A percentile compares a stretch with the other conserved stretches of the same genome.
Conservation (phyloP, 2,329 filamentous ascomycete species). For the Talaromyces islandicus region DNA sequence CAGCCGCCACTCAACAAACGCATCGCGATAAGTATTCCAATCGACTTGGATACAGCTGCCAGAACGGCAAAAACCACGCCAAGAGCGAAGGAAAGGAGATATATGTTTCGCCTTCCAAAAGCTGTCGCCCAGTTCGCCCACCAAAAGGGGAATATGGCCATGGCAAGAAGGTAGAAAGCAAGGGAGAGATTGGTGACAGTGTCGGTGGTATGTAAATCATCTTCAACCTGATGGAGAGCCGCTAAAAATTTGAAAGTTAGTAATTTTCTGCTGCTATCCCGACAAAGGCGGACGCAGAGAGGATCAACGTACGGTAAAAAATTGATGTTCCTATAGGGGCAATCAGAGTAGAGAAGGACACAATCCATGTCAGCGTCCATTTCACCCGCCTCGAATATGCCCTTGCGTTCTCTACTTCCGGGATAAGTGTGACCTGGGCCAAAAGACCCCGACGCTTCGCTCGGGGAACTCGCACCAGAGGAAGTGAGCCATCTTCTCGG, state of each 20-base stretch:
- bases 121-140: slow-evolving; percentile 28
- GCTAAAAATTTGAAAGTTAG: slow-evolving; percentile 41
- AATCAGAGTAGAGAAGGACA: slow-evolving; percentile 69
- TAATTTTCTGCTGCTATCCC: neutral
- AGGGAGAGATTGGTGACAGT: slow-evolving; percentile 70
- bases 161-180: slow-evolving; percentile 73
- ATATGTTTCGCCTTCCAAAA: slow-evolving; percentile 65
- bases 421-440: slow-evolving; percentile 62
- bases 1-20: slow-evolving; percentile 68
- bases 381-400: slow-evolving; percentile 69
- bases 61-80: slow-evolving; percentile 66
- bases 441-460: slow-evolving; percentile 64
- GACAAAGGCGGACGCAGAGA: neutral
- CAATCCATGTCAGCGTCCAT: slow-evolving; percentile 74
- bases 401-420: slow-evolving; percentile 71
- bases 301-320: slow-evolving; percentile 58
- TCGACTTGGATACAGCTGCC: slow-evolving; percentile 62
- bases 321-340: slow-evolving; percentile 81
- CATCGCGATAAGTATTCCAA: slow-evolving; percentile 72
- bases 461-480: slow-evolving; percentile 38
- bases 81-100: slow-evolving; percentile 65
- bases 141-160: slow-evolving; percentile 82
- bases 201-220: slow-evolving; percentile 55
- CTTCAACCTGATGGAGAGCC: slow-evolving; percentile 58
- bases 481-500: neutral